These are phyloP conservation scores for Populus davidiana DNA, from an alignment of 345 rosid species.

Conservation along the genomic window DNA sequence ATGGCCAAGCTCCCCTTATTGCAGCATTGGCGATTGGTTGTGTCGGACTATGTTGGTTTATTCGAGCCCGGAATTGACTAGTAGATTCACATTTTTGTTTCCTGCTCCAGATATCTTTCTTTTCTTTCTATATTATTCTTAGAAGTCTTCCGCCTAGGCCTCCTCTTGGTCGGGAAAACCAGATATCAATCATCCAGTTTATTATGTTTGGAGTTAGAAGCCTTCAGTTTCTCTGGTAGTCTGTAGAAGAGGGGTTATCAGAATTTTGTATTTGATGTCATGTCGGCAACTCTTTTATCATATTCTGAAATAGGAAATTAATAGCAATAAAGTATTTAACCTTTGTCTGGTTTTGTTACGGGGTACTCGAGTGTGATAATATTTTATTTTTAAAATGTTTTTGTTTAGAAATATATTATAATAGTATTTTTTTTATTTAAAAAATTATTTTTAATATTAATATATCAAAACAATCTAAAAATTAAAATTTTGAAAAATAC, in stretches of 20 bases:
- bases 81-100: background rate
- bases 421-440: no score
- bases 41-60: constrained; percentile 57
- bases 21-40: constrained; percentile 49
- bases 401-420: no score
- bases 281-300: background rate
- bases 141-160: background rate
- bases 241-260: constrained; percentile 1
- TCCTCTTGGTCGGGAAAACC: constrained; percentile 7
- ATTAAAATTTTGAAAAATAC: no score
- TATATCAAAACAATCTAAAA: no score
- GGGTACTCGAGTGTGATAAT: no score
- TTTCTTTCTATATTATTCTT: background rate
- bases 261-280: constrained; percentile 12
- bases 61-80: constrained; percentile 41
- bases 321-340: background rate
- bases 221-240: background rate
- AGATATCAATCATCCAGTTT: background rate
- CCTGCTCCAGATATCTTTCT: background rate
- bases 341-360: background rate
- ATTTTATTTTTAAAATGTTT: no score
- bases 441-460: no score
- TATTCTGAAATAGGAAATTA: background rate
- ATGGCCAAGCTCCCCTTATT: constrained; percentile 47
- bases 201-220: background rate